These are phyloP conservation scores for Stachybotrys chartarum DNA, from an alignment of 2,329 filamentous ascomycete species.

Conservation along the genomic window DNA sequence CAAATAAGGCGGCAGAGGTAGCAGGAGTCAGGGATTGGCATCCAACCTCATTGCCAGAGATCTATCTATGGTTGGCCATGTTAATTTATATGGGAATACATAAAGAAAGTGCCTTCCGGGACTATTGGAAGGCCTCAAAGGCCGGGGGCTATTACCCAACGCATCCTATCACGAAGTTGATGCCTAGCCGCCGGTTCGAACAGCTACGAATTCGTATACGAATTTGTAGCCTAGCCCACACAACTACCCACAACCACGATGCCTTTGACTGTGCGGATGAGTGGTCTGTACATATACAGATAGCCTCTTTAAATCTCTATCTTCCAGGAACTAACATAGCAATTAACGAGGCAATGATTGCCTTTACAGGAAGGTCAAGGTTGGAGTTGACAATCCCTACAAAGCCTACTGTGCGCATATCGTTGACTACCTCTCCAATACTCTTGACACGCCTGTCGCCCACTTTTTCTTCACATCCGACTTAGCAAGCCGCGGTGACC, in stretches of 20 bases:
- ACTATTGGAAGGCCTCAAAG: neutral
- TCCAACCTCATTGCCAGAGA: neutral
- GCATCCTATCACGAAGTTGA: too few species aligned
- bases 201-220: neutral
- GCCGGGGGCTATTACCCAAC: neutral
- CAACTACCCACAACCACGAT: neutral
- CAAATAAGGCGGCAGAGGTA: too few species aligned
- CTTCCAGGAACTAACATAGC: neutral
- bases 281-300: neutral
- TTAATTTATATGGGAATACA: neutral
- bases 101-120: neutral
- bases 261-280: neutral
- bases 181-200: neutral
- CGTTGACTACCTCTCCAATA: too few species aligned
- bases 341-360: neutral
- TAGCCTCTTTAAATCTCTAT: neutral
- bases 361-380: neutral
- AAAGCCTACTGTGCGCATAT: too few species aligned
- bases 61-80: neutral
- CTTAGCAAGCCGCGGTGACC: too few species aligned
- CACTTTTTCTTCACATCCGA: too few species aligned
- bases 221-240: neutral
- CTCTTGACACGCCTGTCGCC: too few species aligned
- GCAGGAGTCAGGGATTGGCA: neutral
- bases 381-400: neutral